Conservation (phyloP, 2,329 filamentous ascomycete species). For the Canariomyces notabilis region DNA sequence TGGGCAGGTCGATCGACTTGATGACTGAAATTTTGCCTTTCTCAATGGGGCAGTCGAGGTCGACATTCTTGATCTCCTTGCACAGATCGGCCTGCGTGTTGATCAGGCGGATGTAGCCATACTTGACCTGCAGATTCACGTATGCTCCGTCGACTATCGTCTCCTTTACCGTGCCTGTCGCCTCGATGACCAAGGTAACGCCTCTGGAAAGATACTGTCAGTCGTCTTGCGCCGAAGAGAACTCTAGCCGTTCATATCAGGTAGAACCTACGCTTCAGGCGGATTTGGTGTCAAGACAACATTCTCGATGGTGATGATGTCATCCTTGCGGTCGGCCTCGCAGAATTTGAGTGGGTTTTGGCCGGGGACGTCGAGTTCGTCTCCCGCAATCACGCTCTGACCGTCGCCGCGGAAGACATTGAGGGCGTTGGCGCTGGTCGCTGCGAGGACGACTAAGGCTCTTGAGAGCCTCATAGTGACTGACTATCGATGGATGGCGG, state of each 20-base stretch:
- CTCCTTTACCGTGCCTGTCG: conserved; percentile 68
- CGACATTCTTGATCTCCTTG: conserved; percentile 82
- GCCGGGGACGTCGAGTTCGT: conserved; percentile 66
- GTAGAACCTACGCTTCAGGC: conserved; percentile 66
- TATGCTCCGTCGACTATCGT: conserved; percentile 73
- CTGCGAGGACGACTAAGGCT: conserved; percentile 42
- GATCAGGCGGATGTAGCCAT: conserved; percentile 86
- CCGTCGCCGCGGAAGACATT: conserved; percentile 43
- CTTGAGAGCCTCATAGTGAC: conserved; percentile 38
- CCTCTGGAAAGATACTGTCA: conserved; percentile 52
- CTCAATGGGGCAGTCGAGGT: conserved; percentile 82
- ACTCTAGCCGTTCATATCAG: neutral
- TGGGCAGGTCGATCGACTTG: conserved; percentile 81
- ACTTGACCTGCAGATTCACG: conserved; percentile 82
- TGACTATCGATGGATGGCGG: conserved; percentile 10
- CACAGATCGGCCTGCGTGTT: conserved; percentile 78
- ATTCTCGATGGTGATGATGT: conserved; percentile 70
- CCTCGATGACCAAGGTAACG: conserved; percentile 69
- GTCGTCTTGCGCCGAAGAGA: neutral
- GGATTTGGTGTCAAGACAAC: conserved; percentile 85
- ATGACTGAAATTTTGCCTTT: conserved; percentile 67
- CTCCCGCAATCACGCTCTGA: conserved; percentile 43
- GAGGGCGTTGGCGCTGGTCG: conserved; percentile 42
- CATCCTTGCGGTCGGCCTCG: conserved; percentile 54
- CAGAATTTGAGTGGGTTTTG: conserved; percentile 84